Percentiles rank a stretch among this genome's conserved stretches.
Conservation (phyloP, 352 stramenopile genomes). For the Phytophthora rubi region DNA sequence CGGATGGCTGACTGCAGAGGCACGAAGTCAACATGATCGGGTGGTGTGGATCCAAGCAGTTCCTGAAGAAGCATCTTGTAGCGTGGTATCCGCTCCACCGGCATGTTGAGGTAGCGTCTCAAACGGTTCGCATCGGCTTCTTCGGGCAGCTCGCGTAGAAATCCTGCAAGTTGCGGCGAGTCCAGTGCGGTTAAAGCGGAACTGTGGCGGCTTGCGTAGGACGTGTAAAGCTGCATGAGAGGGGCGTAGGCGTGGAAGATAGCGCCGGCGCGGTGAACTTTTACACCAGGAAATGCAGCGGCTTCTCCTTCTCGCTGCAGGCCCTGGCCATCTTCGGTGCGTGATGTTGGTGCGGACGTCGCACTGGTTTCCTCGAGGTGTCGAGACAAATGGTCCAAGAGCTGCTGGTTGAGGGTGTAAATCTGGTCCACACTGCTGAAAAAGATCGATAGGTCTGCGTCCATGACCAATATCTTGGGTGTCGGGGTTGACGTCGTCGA, state of each 20-base stretch:
- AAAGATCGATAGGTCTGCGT: constrained; percentile 88
- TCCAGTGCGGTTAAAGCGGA: constrained; percentile 71
- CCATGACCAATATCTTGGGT: constrained; percentile 71
- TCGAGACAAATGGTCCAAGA: constrained; percentile 84
- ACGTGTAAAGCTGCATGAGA: constrained; percentile 87
- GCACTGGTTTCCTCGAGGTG: constrained; percentile 73
- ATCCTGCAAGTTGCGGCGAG: constrained; percentile 74
- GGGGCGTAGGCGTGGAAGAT: constrained; percentile 90
- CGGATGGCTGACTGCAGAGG: constrained; percentile 76
- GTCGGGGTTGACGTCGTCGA: constrained; percentile 27
- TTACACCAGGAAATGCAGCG: constrained; percentile 15
- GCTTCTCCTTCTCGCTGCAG: constrained; percentile 10
- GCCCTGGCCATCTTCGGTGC: constrained; percentile 10
- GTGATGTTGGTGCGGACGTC: constrained; percentile 25
- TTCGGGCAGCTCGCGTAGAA: constrained; percentile 74
- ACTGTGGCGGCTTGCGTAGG: constrained; percentile 84
- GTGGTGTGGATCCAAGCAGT: constrained; percentile 67
- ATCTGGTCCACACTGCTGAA: constrained; percentile 91
- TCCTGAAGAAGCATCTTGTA: constrained; percentile 88
- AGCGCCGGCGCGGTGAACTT: constrained; percentile 56
- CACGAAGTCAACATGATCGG: constrained; percentile 75
- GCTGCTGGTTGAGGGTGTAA: constrained; percentile 87
- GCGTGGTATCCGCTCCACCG: constrained; percentile 84
- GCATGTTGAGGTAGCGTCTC: constrained; percentile 86
- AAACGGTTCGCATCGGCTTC: constrained; percentile 70